Evolutionary conservation across 805 yeast genomes (phyloP).

Genomic region (Priceomyces haplophilus): DNA sequence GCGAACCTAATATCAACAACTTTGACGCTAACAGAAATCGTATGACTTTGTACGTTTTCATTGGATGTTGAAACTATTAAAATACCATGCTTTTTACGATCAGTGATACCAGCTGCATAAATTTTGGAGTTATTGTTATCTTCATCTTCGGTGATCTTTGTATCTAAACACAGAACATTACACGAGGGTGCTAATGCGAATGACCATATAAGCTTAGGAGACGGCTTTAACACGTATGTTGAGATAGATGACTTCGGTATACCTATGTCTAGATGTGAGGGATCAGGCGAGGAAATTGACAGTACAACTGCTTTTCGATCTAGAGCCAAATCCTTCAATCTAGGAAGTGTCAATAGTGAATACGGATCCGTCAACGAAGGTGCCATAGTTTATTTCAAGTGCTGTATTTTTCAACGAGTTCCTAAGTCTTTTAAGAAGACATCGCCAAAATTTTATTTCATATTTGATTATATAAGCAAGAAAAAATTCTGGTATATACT

Average conservation of each 20-base stretch:
- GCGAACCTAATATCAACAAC: conserved; percentile 19
- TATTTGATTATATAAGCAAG: not conserved
- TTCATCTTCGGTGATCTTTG: conserved; percentile 4
- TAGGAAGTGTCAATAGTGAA: conserved; percentile 31
- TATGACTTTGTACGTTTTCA: conserved; percentile 7
- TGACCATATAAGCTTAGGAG: conserved; percentile 58
- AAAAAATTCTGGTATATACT: no score
- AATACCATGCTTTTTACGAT: conserved; percentile 27
- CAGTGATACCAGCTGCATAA: conserved; percentile 41
- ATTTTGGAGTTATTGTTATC: conserved; percentile 18
- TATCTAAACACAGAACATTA: conserved; percentile 41
- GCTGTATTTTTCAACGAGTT: not conserved
- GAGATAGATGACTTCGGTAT: conserved; percentile 53
- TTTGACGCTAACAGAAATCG: conserved; percentile 9
- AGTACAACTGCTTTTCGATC: conserved; percentile 24
- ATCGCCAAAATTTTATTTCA: conserved; percentile 2
- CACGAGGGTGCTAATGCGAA: conserved; percentile 50
- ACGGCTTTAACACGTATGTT: conserved; percentile 50
- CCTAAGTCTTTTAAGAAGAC: not conserved
- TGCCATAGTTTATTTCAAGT: conserved; percentile 4
- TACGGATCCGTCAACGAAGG: conserved; percentile 28
- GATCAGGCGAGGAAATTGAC: conserved; percentile 17
- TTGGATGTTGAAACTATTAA: conserved; percentile 20
- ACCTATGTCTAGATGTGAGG: conserved; percentile 46
- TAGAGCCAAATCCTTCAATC: conserved; percentile 28